Evolutionary conservation across 306 rosid genomes (phyloP).

Genomic region (Begonia fuchsioides): DNA sequence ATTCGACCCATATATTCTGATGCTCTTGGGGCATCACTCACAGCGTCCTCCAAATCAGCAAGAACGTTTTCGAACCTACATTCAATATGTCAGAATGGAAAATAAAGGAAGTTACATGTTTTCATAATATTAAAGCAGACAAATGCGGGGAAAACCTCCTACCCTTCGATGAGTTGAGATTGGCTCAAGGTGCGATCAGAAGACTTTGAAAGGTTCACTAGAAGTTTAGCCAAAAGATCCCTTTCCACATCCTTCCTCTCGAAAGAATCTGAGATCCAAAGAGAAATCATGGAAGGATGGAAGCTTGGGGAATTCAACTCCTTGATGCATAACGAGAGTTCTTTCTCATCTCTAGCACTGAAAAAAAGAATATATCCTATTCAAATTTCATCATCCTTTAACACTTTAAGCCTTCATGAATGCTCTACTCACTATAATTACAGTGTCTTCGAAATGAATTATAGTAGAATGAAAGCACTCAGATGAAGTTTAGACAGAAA

Average conservation of each 20-base stretch:
- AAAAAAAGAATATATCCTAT: constrained; percentile 2
- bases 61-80: constrained; percentile 63
- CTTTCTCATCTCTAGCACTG: constrained; percentile 79
- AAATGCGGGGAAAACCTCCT: too few species aligned
- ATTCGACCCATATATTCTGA: constrained; percentile 62
- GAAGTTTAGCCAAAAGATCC: constrained; percentile 53
- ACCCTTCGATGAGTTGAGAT: constrained; percentile 67
- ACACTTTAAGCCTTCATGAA: too few species aligned
- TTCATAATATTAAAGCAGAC: too few species aligned
- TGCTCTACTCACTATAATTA: too few species aligned
- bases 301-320: constrained; percentile 69
- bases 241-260: constrained; percentile 70
- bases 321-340: constrained; percentile 53
- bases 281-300: constrained; percentile 67
- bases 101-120: too few species aligned
- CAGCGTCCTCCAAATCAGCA: constrained; percentile 52
- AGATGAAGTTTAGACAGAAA: too few species aligned
- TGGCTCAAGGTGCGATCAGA: constrained; percentile 38
- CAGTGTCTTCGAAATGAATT: too few species aligned
- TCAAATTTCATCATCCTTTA: too few species aligned
- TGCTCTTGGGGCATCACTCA: constrained; percentile 83
- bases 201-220: constrained; percentile 45
- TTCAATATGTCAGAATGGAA: constrained; percentile 1
- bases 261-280: constrained; percentile 77
- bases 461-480: too few species aligned